phyloP scores from a whole-genome alignment of 768 basidiomycete genomes.

The Naganishia antarctica region DNA sequence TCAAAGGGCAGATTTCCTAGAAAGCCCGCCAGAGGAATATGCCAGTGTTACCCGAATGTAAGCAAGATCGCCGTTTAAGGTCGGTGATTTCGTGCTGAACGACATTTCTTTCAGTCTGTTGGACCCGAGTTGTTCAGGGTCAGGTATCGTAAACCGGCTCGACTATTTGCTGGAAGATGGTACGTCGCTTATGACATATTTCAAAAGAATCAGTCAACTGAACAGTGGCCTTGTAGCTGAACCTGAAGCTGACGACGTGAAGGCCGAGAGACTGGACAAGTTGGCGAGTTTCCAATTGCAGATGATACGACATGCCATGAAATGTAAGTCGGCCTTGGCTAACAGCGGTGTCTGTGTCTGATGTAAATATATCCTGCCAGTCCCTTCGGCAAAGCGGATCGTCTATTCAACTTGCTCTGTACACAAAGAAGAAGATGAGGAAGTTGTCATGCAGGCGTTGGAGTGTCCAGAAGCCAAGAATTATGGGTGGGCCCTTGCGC shows the following conservation, averaged over 20 bases:
- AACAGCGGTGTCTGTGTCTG: background rate
- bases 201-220: background rate
- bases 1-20: conserved; percentile 76
- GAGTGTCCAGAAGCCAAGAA: conserved; percentile 63
- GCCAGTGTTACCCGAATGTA: conserved; percentile 77
- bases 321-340: conserved; percentile 57
- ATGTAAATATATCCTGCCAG: conserved; percentile 50
- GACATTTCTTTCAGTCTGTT: conserved; percentile 59
- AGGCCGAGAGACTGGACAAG: conserved; percentile 70
- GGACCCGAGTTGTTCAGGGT: conserved; percentile 94
- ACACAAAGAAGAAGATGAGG: conserved; percentile 85
- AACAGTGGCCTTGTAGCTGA: conserved; percentile 50
- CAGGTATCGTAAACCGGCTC: conserved; percentile 82
- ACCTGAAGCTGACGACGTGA: conserved; percentile 54
- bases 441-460: conserved; percentile 73
- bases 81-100: conserved; percentile 9
- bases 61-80: conserved; percentile 40
- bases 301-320: conserved; percentile 93
- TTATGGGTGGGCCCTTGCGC: conserved; percentile 66
- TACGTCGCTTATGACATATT: conserved; percentile 41
- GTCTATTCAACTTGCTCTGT: conserved; percentile 98
- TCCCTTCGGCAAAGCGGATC: conserved; percentile 70
- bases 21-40: conserved; percentile 67
- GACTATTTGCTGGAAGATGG: conserved; percentile 77
- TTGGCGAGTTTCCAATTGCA: conserved; percentile 80